phyloP scores from a whole-genome alignment of 2,329 filamentous ascomycete species.

The Colletotrichum theobromicola region DNA sequence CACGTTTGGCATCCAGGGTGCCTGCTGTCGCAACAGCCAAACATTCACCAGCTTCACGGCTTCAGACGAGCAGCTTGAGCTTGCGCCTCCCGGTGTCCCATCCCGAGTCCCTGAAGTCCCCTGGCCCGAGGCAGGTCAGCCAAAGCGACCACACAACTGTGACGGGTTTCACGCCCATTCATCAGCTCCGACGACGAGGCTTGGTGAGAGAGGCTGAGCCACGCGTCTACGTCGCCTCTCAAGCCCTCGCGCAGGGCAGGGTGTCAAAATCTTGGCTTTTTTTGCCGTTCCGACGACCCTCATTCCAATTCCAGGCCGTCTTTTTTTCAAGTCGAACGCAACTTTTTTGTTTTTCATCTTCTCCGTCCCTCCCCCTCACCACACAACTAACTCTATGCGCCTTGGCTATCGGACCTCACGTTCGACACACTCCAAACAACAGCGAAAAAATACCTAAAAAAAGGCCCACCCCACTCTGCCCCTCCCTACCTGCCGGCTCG shows the following conservation, averaged over 20 bases:
- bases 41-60: not conserved
- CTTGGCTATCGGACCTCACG: not conserved
- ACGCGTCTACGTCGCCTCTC: conserved; percentile 6
- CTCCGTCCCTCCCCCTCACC: not conserved
- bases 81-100: not conserved
- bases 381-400: not conserved
- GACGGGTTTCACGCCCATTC: not conserved
- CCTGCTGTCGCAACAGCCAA: not conserved
- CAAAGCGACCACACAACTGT: not conserved
- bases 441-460: not conserved
- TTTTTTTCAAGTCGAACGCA: not conserved
- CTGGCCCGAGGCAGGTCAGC: not conserved
- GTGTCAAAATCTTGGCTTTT: not conserved
- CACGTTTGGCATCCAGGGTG: not conserved
- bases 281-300: not conserved
- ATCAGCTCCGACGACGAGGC: conserved; percentile 13
- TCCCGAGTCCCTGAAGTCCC: not conserved
- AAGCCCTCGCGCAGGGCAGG: not conserved
- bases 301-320: not conserved
- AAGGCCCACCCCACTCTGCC: conserved; percentile 6
- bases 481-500: not conserved
- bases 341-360: not conserved
- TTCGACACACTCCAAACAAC: not conserved
- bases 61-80: not conserved
- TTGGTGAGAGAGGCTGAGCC: conserved; percentile 17